Percentiles rank a stretch among this genome's conserved stretches.
These are phyloP conservation scores for Monosporascus sp. DNA, from an alignment of 2,329 filamentous ascomycete genomes.

Conservation along the genomic window DNA sequence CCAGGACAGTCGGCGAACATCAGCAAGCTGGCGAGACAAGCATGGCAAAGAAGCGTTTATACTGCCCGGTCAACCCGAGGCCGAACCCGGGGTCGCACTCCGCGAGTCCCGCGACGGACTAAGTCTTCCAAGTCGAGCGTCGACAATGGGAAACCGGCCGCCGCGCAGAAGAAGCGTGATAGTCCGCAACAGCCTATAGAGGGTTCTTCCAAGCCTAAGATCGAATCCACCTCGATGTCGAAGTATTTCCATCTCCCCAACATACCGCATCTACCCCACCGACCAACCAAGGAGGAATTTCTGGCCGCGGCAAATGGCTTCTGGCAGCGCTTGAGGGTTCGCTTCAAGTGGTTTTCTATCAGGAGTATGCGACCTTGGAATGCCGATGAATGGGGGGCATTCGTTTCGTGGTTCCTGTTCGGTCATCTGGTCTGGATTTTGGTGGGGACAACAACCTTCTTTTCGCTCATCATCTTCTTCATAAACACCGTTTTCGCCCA, in stretches of 20 bases:
- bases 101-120: slow-evolving; percentile 20
- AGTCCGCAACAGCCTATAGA: slow-evolving; percentile 6
- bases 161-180: slow-evolving; percentile 13
- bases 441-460: slow-evolving; percentile 95
- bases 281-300: slow-evolving; percentile 89
- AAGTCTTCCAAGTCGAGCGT: slow-evolving; percentile 26
- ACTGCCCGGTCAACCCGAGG: slow-evolving; percentile 9
- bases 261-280: slow-evolving; percentile 70
- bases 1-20: slow-evolving; percentile 26
- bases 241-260: slow-evolving; percentile 49
- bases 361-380: slow-evolving; percentile 92
- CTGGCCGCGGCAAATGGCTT: slow-evolving; percentile 88
- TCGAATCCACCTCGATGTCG: slow-evolving; percentile 44
- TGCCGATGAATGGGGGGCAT: slow-evolving; percentile 90
- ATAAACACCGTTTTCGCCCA: slow-evolving; percentile 97
- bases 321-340: slow-evolving; percentile 81
- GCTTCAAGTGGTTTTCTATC: slow-evolving; percentile 98
- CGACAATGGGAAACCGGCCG: slow-evolving; percentile 11
- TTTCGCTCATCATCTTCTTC: slow-evolving; percentile 82
- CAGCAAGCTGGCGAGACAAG: slow-evolving; percentile 30
- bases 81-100: slow-evolving; percentile 11
- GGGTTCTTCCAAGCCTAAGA: slow-evolving; percentile 10
- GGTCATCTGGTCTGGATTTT: slow-evolving; percentile 94
- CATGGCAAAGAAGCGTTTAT: slow-evolving; percentile 31
- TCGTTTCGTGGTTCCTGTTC: slow-evolving; percentile 88